These are phyloP conservation scores for Myriosclerotinia curreyana DNA, from an alignment of 2,329 filamentous ascomycete species.

Conservation along the genomic window DNA sequence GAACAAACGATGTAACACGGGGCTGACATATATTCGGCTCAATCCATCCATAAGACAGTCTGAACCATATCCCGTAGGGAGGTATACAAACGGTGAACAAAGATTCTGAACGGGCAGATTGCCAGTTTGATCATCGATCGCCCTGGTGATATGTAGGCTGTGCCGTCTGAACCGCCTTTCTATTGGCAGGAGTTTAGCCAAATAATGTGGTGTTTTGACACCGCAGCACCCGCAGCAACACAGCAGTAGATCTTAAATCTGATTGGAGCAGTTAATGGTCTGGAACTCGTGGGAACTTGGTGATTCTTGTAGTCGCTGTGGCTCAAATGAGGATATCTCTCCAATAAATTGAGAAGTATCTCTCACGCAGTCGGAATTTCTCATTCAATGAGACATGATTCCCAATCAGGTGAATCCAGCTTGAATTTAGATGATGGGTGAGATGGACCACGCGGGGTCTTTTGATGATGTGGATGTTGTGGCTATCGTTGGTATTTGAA, in stretches of 20 bases:
- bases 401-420: neutral
- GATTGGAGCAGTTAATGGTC: neutral
- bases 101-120: neutral
- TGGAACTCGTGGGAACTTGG: no score
- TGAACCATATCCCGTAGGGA: neutral
- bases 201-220: conserved; percentile 11
- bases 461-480: conserved; percentile 2
- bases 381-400: neutral
- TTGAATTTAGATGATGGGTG: neutral
- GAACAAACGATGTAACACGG: neutral
- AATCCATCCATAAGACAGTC: neutral
- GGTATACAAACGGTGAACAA: neutral
- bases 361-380: neutral
- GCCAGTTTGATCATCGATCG: conserved; percentile 4
- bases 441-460: conserved; percentile 5
- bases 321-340: neutral
- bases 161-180: neutral
- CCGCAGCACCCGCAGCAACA: conserved; percentile 2
- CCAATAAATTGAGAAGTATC: neutral
- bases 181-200: conserved; percentile 14
- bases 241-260: neutral
- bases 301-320: neutral
- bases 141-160: neutral
- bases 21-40: neutral
- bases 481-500: neutral